phyloP scores from a whole-genome alignment of 164 flowering plant genomes.

The Vitis amurensis region DNA sequence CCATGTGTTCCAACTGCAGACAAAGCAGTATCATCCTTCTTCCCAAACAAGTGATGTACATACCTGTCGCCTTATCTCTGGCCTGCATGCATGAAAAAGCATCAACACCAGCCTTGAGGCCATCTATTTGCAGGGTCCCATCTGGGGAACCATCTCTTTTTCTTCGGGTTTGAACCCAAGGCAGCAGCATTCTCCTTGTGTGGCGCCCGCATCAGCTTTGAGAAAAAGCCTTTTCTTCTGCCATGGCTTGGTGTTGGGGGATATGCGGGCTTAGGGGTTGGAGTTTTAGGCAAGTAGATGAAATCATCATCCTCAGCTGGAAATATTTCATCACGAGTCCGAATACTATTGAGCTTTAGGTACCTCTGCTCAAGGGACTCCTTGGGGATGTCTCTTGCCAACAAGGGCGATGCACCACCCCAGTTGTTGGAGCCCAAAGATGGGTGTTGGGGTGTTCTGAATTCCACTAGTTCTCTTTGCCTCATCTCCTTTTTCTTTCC shows the following conservation, averaged over 20 bases:
- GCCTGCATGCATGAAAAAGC: not conserved
- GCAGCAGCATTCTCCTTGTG: constrained; percentile 9
- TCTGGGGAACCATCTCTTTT: constrained; percentile 38
- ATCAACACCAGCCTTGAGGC: constrained; percentile 75
- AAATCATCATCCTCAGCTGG: constrained; percentile 20
- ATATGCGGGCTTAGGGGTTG: not conserved
- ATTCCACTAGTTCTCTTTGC: constrained; percentile 40
- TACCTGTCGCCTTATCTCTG: no score
- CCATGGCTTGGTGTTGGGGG: constrained; percentile 6
- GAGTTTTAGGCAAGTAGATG: not conserved
- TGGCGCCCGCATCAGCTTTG: constrained; percentile 16
- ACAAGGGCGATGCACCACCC: constrained; percentile 72
- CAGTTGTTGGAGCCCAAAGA: constrained; percentile 54
- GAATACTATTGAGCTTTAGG: constrained; percentile 38
- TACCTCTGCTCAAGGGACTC: constrained; percentile 66
- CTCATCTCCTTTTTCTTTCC: constrained; percentile 18
- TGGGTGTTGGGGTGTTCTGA: constrained; percentile 76
- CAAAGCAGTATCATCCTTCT: no score
- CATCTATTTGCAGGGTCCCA: constrained; percentile 49
- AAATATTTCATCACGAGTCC: constrained; percentile 44
- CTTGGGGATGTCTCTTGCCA: constrained; percentile 59
- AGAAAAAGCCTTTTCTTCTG: constrained; percentile 15
- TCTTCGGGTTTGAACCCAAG: constrained; percentile 21
- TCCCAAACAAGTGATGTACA: no score
- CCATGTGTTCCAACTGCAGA: no score